phyloP scores from a whole-genome alignment of 176 grass and related monocot genomes.

The Oryza rufipogon region DNA sequence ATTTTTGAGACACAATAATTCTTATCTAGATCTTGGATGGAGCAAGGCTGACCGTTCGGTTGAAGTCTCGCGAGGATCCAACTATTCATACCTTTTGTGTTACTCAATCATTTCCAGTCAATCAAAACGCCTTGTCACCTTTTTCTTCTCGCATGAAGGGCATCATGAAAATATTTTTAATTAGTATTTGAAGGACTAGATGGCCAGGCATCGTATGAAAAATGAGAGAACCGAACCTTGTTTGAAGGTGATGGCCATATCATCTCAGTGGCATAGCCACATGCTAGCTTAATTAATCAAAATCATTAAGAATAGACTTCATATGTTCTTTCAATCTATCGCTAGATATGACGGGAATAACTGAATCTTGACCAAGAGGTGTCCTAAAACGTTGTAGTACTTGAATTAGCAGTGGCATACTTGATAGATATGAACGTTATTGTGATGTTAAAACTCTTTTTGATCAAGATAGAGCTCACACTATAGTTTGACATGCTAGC shows the following conservation, averaged over 20 bases:
- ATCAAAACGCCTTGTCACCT: not conserved
- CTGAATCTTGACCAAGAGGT: not conserved
- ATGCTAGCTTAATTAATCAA: not conserved
- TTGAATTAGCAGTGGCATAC: no score
- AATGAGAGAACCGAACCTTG: not conserved
- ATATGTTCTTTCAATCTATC: not conserved
- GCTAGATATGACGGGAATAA: not conserved
- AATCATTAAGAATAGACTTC: not conserved
- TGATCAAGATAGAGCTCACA: no score
- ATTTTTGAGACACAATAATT: conserved; percentile 22
- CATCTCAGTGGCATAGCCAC: not conserved
- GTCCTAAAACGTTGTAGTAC: no score
- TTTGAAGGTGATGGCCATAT: not conserved
- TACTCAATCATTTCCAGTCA: not conserved
- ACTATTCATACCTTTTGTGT: conserved; percentile 1
- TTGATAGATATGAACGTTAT: no score
- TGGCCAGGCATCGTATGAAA: not conserved
- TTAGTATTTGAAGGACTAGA: not conserved
- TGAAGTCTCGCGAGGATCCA: conserved; percentile 24
- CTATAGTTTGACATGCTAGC: not conserved
- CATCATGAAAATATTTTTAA: not conserved
- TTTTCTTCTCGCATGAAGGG: not conserved
- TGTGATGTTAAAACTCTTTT: not conserved
- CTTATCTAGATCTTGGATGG: conserved; percentile 33
- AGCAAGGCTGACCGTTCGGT: conserved; percentile 9